Base-by-base conservation (phyloP, 1,284 basidiomycete genomes). In the Trametes versicolor region DNA sequence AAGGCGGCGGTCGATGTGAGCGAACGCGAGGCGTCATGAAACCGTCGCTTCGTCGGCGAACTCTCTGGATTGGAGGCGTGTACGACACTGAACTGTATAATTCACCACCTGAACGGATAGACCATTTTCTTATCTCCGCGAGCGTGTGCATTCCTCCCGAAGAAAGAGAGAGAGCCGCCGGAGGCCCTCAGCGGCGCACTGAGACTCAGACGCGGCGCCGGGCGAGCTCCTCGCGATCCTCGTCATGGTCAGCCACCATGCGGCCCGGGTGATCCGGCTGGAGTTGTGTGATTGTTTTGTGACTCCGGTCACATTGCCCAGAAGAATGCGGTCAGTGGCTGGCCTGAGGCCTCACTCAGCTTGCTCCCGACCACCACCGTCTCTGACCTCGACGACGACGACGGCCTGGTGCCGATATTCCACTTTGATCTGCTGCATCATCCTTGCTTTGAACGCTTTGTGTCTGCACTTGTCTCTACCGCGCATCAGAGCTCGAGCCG, bases 341-440 rank as follows among this genome's bases (percentile, higher is more conserved):
- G 58, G 43, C 56, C 32, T 56, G 27, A 56, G 59, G 58, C 41
- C 45, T 59, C 6, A 17, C 6, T 13, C 19, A 17, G 60, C 63
- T 65, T 64, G 34, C 54, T 60, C 52, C 55, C 47, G 51, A 32
- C 63, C 65, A 64, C 68, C 60, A 64, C 64, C 58, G 53, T 49
- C 54, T 57, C 52, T 60, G 53, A 51, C 60, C 25, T 34, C 48
- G 48, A 32, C 55, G 27, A 37, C 67, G 62, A 62, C 64, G 64
- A 63, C 63, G 67, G 63, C 64, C 60, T 62, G 67, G 60, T 56
- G 67, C 62, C 60, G 48, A 29, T 62, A 56, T 62, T 52, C 67
- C 54, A 32, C 29, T 36, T 19, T 41, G 10, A 39, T 23, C 51
- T 27, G 32, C 41, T 43, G 36, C 25, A 27, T 21, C 50, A 17